Evolutionary conservation across 371 early-diverging fungal species (phyloP), one percentile per base, ranked within the genome.

Genomic region (Scutellospora calospora): DNA sequence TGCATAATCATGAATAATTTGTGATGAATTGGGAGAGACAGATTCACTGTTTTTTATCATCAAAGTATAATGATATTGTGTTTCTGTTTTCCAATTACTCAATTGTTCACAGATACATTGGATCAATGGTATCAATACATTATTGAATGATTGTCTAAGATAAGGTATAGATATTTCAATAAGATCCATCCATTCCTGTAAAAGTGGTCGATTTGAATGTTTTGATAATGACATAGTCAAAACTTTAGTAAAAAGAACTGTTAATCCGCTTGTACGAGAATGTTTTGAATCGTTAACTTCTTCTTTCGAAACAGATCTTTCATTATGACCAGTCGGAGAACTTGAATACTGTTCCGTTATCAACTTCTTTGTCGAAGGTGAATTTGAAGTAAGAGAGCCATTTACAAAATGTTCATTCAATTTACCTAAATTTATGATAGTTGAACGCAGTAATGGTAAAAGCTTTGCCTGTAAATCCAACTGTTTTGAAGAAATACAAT

Each of bases 141-240:
- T 83, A 5, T 89, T 85, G 81, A 94, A 94, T 31, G 89, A 92
- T 33, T 87, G 84, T 45, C 90, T 87, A 31, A 94, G 76, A 63
- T 88, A 90, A 0, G 93, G 92, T 6, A 95, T 83, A 1, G 90
- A 87, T 4, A 89, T 85, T 68, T 92, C 84, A 79, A 93, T 84
- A 81, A 94, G 93, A 80, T 95, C 94, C 85, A 93, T 89, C 94
- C 94, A 95, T 69, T 93, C 89, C 38, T 91, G 91, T n/a, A 94
- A 83, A 49, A 94, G 86, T 1, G 90, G 86, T 20, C 93, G 91
- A 73, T 94, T 94, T 11, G 87, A 85, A 8, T 86, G 72, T 9
- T 87, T 77, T 0, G 89, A 86, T 16, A 95, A 81, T 4, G 94
- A 93, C 80, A 92, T 90, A 18, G 87, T 87, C 5, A 92, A 85